phyloP scores from a whole-genome alignment of 345 rosid species.

The Aquilaria malaccensis region DNA sequence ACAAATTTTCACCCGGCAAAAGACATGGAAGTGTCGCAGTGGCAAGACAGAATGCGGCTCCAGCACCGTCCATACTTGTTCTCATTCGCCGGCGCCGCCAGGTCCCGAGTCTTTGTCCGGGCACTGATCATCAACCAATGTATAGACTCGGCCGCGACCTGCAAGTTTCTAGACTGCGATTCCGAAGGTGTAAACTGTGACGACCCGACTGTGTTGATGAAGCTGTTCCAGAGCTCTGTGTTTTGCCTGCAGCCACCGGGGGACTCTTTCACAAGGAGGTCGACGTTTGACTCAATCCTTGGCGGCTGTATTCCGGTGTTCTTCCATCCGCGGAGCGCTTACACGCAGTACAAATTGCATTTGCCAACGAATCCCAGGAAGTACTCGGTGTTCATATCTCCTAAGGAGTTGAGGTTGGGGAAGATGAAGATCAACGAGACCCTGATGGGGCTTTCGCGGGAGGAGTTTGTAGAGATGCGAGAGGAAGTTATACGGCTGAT shows the following conservation, averaged over 20 bases:
- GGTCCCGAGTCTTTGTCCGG: constrained; percentile 15
- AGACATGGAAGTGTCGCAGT: constrained; percentile 19
- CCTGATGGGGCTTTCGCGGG: constrained; percentile 9
- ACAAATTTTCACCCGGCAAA: constrained; percentile 38
- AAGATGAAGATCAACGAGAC: constrained; percentile 8
- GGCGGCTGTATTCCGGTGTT: constrained; percentile 29
- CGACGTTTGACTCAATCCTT: constrained; percentile 21
- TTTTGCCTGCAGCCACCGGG: constrained; percentile 28
- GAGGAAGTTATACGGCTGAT: constrained; percentile 21
- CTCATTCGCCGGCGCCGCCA: constrained; percentile 34
- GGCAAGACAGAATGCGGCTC: constrained; percentile 29
- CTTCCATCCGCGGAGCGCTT: constrained; percentile 23
- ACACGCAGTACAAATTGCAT: constrained; percentile 24
- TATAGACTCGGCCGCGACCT: constrained; percentile 3
- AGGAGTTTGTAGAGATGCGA: constrained; percentile 9
- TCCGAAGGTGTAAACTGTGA: constrained; percentile 2
- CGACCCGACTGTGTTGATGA: constrained; percentile 12
- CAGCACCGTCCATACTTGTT: constrained; percentile 24
- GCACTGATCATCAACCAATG: constrained; percentile 15
- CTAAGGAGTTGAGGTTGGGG: not conserved
- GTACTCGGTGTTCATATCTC: constrained; percentile 22
- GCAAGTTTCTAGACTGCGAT: constrained; percentile 18
- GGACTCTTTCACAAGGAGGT: constrained; percentile 21
- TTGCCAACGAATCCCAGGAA: constrained; percentile 12
- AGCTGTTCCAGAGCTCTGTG: constrained; percentile 11